phyloP scores from a whole-genome alignment of 1,284 basidiomycete genomes.

The Mycena citricolor region DNA sequence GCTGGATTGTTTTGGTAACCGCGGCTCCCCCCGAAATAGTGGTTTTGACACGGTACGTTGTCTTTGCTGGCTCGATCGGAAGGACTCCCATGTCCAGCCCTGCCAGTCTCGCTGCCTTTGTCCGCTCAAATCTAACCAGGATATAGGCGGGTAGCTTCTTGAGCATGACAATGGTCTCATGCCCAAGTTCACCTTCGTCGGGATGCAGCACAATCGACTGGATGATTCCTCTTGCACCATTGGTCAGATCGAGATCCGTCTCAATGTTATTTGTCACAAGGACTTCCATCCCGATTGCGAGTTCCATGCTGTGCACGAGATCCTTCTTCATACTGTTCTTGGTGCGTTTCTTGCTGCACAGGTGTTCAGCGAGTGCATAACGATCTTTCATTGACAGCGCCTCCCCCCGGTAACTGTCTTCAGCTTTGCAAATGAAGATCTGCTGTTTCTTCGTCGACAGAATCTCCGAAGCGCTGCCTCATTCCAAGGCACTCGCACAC shows the following conservation, averaged over 20 bases:
- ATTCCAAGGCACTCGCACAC: slow-evolving; percentile 1
- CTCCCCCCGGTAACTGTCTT: no score
- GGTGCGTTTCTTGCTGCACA: no score
- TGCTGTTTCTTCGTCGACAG: not conserved
- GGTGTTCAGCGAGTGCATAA: no score
- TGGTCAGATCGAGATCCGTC: slow-evolving; percentile 29
- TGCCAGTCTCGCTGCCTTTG: slow-evolving; percentile 23
- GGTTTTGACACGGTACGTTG: slow-evolving; percentile 20
- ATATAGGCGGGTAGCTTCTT: slow-evolving; percentile 34
- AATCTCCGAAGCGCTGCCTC: not conserved
- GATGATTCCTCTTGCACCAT: slow-evolving; percentile 24
- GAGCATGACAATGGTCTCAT: slow-evolving; percentile 22
- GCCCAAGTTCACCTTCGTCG: slow-evolving; percentile 12
- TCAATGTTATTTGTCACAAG: slow-evolving; percentile 26
- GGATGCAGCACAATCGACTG: slow-evolving; percentile 19
- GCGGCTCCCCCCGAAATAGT: not conserved
- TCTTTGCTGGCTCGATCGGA: slow-evolving; percentile 25
- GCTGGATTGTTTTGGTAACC: slow-evolving; percentile 15
- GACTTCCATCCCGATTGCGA: slow-evolving; percentile 15
- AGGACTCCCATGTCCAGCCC: slow-evolving; percentile 30
- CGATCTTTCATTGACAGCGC: no score
- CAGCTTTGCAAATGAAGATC: slow-evolving; percentile 2
- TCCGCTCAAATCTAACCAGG: slow-evolving; percentile 33
- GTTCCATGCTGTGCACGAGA: not conserved
- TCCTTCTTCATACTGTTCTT: slow-evolving; percentile 4